Evolutionary conservation across 2,329 filamentous ascomycete genomes (phyloP).

Genomic region (Ceratocystis papillata): DNA sequence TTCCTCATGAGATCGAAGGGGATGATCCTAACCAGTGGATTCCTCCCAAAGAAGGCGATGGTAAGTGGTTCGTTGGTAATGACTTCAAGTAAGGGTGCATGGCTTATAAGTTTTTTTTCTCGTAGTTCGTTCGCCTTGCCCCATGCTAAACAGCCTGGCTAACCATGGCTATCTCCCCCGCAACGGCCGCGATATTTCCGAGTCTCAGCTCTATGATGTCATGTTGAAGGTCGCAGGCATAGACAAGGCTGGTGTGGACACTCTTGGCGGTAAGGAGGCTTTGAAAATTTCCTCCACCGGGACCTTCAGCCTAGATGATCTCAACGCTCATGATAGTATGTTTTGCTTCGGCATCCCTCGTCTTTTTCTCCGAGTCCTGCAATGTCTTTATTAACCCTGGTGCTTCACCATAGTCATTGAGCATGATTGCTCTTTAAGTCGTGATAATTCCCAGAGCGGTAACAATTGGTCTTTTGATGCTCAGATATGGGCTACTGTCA

Average conservation of each 20-base stretch:
- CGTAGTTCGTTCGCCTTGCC: constrained; percentile 26
- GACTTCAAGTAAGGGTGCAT: not conserved
- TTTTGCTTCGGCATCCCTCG: not conserved
- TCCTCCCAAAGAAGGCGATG: constrained; percentile 14
- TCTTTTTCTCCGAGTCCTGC: not conserved
- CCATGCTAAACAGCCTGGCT: constrained; percentile 28
- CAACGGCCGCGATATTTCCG: constrained; percentile 25
- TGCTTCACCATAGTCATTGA: constrained; percentile 29
- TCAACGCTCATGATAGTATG: constrained; percentile 27
- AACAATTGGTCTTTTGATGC: constrained; percentile 30
- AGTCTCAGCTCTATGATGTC: constrained; percentile 5
- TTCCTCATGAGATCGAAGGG: not conserved
- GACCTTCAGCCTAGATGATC: constrained; percentile 30
- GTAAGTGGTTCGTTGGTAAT: not conserved
- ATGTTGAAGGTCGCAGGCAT: constrained; percentile 22
- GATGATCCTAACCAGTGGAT: constrained; percentile 19
- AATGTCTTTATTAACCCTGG: not conserved
- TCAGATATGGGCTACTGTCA: constrained; percentile 28
- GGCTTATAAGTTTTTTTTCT: not conserved
- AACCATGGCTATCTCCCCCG: constrained; percentile 27
- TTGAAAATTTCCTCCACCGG: constrained; percentile 29
- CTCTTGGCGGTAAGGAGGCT: constrained; percentile 25
- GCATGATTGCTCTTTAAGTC: constrained; percentile 31
- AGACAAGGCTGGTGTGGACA: constrained; percentile 25
- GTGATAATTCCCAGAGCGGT: constrained; percentile 29